A percentile compares a stretch with the other conserved stretches of the same genome.
Evolutionary conservation across 768 basidiomycete genomes (phyloP).

Genomic region (Termitomyces bulborhizus): DNA sequence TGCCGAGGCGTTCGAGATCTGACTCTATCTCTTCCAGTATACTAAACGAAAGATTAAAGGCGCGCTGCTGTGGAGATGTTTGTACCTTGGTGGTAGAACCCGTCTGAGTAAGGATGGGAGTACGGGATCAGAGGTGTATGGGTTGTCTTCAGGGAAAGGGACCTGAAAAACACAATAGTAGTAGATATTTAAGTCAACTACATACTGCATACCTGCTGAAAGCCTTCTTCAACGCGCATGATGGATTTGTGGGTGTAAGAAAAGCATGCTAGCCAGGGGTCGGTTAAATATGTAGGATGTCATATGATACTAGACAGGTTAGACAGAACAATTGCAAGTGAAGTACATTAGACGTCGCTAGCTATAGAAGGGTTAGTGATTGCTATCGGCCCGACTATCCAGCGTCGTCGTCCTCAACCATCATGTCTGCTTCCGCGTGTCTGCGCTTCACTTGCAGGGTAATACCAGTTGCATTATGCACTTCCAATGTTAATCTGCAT

Average conservation of each 20-base stretch:
- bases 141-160: constrained; percentile 51
- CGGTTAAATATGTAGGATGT: background rate
- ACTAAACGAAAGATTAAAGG: constrained; percentile 21
- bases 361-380: too few species aligned
- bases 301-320: background rate
- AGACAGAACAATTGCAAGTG: too few species aligned
- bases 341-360: too few species aligned
- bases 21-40: constrained; percentile 42
- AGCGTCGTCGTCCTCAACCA: too few species aligned
- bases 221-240: constrained; percentile 66
- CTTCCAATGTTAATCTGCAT: constrained; percentile 17
- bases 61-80: background rate
- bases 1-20: constrained; percentile 56
- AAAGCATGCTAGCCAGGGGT: too few species aligned
- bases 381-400: too few species aligned
- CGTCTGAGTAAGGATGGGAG: constrained; percentile 57
- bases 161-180: constrained; percentile 23
- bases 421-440: too few species aligned
- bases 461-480: constrained; percentile 8
- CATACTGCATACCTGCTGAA: constrained; percentile 40
- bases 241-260: background rate
- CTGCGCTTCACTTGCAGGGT: constrained; percentile 48
- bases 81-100: constrained; percentile 41
- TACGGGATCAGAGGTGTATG: constrained; percentile 56
- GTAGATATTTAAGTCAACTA: background rate